Conservation (phyloP, 1,284 basidiomycete species). For the Sanghuangporus sanghuang region DNA sequence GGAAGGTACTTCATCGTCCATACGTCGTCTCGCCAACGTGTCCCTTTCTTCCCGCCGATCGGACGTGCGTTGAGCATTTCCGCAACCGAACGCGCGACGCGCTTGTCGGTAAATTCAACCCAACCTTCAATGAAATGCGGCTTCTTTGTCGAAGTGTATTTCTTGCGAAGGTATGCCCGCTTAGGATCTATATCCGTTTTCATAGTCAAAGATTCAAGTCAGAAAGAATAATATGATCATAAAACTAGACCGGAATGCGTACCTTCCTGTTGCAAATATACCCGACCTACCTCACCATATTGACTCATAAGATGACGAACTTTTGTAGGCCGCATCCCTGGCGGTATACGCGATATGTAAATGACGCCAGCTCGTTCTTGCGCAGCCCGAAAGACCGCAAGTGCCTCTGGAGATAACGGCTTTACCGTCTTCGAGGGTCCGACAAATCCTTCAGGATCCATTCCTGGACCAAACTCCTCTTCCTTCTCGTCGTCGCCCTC, state of each 20-base stretch:
- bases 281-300: conserved; percentile 79
- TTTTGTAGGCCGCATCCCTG: conserved; percentile 98
- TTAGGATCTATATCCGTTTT: conserved; percentile 55
- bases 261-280: conserved; percentile 89
- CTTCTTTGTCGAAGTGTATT: conserved; percentile 79
- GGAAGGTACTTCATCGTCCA: conserved; percentile 99
- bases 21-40: conserved; percentile 91
- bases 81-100: conserved; percentile 84
- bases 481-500: conserved; percentile 25
- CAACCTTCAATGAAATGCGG: conserved; percentile 92
- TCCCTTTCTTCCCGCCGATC: conserved; percentile 92
- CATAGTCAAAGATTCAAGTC: not conserved
- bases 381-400: conserved; percentile 64
- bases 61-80: conserved; percentile 95
- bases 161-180: conserved; percentile 68
- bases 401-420: conserved; percentile 64
- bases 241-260: conserved; percentile 20
- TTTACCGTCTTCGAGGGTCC: conserved; percentile 58
- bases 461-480: conserved; percentile 29
- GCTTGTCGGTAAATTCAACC: conserved; percentile 97
- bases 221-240: not conserved
- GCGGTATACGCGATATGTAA: conserved; percentile 95
- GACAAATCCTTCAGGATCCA: conserved; percentile 54
- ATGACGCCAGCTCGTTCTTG: conserved; percentile 79
- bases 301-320: conserved; percentile 88